Base-by-base conservation (phyloP, 805 yeast species). In the Sugiyamaella boreocaroliniensis region DNA sequence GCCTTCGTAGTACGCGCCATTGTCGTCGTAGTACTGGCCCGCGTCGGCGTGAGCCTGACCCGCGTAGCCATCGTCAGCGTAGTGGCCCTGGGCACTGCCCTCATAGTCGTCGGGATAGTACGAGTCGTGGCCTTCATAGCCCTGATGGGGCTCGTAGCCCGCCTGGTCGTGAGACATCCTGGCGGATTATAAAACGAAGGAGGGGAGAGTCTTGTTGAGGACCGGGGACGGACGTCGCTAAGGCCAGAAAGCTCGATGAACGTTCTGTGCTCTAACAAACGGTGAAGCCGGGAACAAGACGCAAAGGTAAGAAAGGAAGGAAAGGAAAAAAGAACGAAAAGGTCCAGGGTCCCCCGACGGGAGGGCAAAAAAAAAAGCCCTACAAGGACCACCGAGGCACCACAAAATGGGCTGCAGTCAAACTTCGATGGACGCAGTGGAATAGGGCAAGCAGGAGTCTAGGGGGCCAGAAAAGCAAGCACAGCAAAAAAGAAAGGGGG, bases 1-100 rank as follows among this genome's bases (percentile, higher is more conserved):
- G 37, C 37, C 37, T 58, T 69, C 76, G 56, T 72, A 73, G 62
- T 76, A 66, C 50, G 71, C 70, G 63, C 69, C 73, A 53, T 66
- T 66, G 53, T 70, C 71, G 32, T 62, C 65, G 50, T 61, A 64
- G 55, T 66, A 60, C 51, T 61, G 63, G 40, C 55, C 60, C 26
- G 26, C 26, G 40, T 58, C 58, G 40, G 44, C 53, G 49, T 55
- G 45, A 19, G 48, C 52, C 47, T 45, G 54, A 40, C 45, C 51
- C 18, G 48, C 52, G 40, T 50, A 57, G 20, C 54, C 59, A 50
- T 54, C 60, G 40, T 56, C 62, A 32, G 54, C 57, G 40, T 50
- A 48, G 41, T 56, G 58, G 34, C 48, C 50, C 46, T 58, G 51
- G 4, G 29, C 41, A 10, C n/a, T 10, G 8, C n/a, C 37, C 4